phyloP scores from a whole-genome alignment of 306 rosid species.

The Coriaria nepalensis region DNA sequence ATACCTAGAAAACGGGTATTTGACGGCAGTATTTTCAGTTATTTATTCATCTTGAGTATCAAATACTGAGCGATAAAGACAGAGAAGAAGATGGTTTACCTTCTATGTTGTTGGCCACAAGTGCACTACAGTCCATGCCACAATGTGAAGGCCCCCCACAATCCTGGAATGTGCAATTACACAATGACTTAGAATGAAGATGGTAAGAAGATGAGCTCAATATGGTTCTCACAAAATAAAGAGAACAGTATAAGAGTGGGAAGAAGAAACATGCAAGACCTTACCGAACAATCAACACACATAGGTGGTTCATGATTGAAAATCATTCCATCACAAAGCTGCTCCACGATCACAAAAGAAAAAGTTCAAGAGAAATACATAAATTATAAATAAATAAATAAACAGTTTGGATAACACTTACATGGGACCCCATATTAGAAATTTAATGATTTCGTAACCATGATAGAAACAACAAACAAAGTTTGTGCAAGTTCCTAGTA shows the following conservation, averaged over 20 bases:
- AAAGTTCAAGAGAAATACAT: constrained; percentile 18
- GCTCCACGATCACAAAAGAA: constrained; percentile 32
- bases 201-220: constrained; percentile 1
- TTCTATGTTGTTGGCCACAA: constrained; percentile 41
- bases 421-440: no score
- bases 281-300: constrained; percentile 84
- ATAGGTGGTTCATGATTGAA: constrained; percentile 83
- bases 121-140: constrained; percentile 81
- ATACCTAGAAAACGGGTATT: no score
- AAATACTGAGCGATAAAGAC: not conserved
- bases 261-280: constrained; percentile 16
- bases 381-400: not conserved
- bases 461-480: no score
- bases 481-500: no score
- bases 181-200: constrained; percentile 13
- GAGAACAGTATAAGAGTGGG: constrained; percentile 5
- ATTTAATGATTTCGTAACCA: no score
- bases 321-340: constrained; percentile 86
- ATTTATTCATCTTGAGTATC: not conserved
- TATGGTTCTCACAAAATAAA: not conserved
- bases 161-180: constrained; percentile 36
- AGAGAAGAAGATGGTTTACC: constrained; percentile 25
- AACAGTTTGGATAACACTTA: no score
- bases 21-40: no score
- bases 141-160: constrained; percentile 80